Evolutionary conservation across 73 alveolate species (phyloP).

Genomic region (Paramecium bursaria): DNA sequence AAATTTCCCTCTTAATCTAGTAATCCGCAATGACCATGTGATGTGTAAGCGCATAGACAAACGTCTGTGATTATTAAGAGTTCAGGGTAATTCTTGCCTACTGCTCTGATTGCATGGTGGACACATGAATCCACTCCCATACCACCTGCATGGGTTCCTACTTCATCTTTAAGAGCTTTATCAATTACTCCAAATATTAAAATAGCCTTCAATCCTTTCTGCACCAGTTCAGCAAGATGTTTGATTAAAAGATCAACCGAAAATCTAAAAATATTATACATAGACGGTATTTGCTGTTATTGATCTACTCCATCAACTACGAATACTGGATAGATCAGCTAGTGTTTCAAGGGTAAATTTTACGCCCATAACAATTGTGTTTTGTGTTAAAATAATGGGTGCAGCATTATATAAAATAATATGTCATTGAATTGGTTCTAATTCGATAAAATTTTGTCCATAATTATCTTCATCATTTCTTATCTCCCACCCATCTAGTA

Average conservation of each 20-base stretch:
- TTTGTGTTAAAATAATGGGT: conserved; percentile 5
- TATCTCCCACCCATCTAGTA: no score
- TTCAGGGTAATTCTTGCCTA: conserved; percentile 62
- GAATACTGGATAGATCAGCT: conserved; percentile 42
- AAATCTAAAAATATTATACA: conserved; percentile 45
- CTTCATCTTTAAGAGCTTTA: conserved; percentile 67
- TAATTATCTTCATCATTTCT: no score
- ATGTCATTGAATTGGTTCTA: no score
- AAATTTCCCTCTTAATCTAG: conserved; percentile 68
- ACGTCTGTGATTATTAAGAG: conserved; percentile 75
- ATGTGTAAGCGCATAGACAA: conserved; percentile 84
- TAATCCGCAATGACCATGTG: conserved; percentile 83
- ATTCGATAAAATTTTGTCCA: no score
- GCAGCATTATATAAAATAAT: no score
- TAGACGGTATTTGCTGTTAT: conserved; percentile 15
- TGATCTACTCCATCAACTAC: conserved; percentile 29
- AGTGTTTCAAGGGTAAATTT: conserved; percentile 2
- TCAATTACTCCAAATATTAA: conserved; percentile 72
- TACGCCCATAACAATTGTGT: conserved; percentile 35
- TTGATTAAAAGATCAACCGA: conserved; percentile 30
- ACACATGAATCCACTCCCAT: conserved; percentile 74
- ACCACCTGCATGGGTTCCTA: conserved; percentile 68
- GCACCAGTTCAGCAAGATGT: conserved; percentile 62
- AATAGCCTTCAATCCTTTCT: conserved; percentile 71
- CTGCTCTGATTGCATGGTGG: conserved; percentile 66